These are phyloP conservation scores for Hypoxylon sp. DNA, from an alignment of 2,329 filamentous ascomycete genomes.

Conservation along the genomic window DNA sequence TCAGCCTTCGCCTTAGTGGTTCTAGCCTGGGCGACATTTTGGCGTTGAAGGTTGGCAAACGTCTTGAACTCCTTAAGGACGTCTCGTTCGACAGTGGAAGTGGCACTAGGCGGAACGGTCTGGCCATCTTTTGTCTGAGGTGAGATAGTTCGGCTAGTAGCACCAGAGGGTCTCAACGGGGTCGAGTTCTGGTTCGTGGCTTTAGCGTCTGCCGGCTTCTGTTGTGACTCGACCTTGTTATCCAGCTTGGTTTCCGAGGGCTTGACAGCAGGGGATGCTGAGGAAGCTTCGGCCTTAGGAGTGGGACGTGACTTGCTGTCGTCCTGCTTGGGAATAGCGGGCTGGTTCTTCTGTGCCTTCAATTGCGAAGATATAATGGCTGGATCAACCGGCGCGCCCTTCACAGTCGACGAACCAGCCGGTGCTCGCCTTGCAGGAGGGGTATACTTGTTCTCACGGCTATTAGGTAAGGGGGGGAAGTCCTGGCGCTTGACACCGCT, in stretches of 20 bases:
- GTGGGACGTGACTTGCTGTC: conserved; percentile 53
- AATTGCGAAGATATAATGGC: conserved; percentile 93
- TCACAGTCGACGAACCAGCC: conserved; percentile 78
- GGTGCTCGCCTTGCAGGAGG: conserved; percentile 90
- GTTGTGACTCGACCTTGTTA: conserved; percentile 51
- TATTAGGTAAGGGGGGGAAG: conserved; percentile 73
- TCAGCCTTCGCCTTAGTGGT: conserved; percentile 76
- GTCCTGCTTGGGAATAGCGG: conserved; percentile 55
- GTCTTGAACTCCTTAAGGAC: conserved; percentile 74
- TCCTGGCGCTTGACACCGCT: conserved; percentile 89
- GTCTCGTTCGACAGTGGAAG: conserved; percentile 73
- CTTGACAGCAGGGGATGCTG: conserved; percentile 50
- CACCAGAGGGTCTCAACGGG: conserved; percentile 55
- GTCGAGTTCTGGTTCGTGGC: conserved; percentile 47
- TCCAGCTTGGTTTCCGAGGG: conserved; percentile 55
- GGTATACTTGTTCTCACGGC: conserved; percentile 81
- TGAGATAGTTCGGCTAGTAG: conserved; percentile 60
- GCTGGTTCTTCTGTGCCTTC: conserved; percentile 62
- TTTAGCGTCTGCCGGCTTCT: conserved; percentile 50
- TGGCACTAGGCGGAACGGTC: conserved; percentile 65
- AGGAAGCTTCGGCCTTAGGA: conserved; percentile 48
- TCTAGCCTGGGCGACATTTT: conserved; percentile 69
- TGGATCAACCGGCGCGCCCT: conserved; percentile 84
- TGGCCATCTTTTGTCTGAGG: conserved; percentile 59
- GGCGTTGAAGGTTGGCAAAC: conserved; percentile 72